Evolutionary conservation across 192 early-diverging fungal species (phyloP).

Genomic region (Podila clonocystis): DNA sequence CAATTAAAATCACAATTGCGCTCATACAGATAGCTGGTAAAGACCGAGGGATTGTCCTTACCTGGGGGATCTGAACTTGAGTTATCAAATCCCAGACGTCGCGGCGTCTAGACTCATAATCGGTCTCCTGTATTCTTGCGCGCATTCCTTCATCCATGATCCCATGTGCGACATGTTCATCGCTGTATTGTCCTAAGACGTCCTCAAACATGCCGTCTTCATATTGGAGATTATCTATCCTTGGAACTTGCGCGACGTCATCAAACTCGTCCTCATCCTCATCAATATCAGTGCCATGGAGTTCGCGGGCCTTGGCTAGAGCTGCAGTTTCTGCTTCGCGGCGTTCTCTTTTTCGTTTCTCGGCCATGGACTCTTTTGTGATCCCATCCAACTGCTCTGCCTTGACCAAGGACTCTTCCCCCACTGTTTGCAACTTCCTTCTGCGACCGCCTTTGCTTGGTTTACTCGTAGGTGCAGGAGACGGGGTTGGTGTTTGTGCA

Average conservation of each 20-base stretch:
- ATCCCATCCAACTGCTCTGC: constrained; percentile 18
- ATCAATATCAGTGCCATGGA: constrained; percentile 25
- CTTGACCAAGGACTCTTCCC: constrained; percentile 15
- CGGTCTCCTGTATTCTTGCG: constrained; percentile 27
- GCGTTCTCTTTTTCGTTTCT: constrained; percentile 32
- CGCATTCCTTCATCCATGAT: constrained; percentile 17
- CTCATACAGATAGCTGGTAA: background rate
- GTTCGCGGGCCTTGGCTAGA: constrained; percentile 36
- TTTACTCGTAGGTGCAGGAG: background rate
- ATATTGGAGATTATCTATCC: background rate
- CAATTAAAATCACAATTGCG: background rate
- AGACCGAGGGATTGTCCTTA: background rate
- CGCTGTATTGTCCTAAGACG: background rate
- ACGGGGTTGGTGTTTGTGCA: constrained; percentile 1
- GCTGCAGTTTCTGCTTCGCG: constrained; percentile 37
- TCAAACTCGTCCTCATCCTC: constrained; percentile 16
- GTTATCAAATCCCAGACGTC: constrained; percentile 50
- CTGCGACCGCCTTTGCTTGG: constrained; percentile 19
- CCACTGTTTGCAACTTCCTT: constrained; percentile 19
- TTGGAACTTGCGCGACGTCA: background rate
- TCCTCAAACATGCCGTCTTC: constrained; percentile 7
- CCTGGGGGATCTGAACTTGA: constrained; percentile 42
- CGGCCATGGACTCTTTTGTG: constrained; percentile 29
- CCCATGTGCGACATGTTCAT: background rate
- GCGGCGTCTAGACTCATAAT: constrained; percentile 36